Evolutionary conservation across 108 stramenopile species (phyloP), one percentile per base, ranked within the genome.

Genomic region (Skeletonema menzelii): DNA sequence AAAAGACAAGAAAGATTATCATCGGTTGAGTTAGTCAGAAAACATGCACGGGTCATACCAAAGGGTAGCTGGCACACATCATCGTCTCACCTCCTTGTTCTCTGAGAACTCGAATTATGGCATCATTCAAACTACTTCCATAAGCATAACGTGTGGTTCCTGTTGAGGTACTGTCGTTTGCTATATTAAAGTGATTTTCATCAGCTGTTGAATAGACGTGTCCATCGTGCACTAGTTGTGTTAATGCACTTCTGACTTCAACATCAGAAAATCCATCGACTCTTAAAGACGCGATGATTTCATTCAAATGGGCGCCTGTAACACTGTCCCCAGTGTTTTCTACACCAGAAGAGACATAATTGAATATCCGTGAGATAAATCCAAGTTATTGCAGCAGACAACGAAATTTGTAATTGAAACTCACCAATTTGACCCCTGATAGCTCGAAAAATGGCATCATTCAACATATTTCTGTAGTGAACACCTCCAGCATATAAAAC

Each of bases 121-220:
- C 72, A 35, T 79, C 61, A 28, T 79, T 59, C 64, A 79, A n/a
- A 24, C 30, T 56, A 35, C 47, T 62, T 22, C 71, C 70, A 53
- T 53, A 53, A 53, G 20, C 49, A 53, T 22, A 53, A 53, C 20
- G 20, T 10, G 49, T 22, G 22, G 5, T 53, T 24, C 8, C 7
- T 20, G 15, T 20, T 42, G 4, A 11, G 2, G 14, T n/a, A 42
- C 40, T 42, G 3, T 15, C 15, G 40, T 42, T 22, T 24, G 20
- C 49, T 22, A 53, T 20, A 22, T 15, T 22, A 22, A 19, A 91
- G 61, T 88, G 84, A 30, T 86, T 61, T 27, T 95, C 92, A 59
- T 88, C 84, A 49, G 86, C 72, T 0, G 92, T 93, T 5, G 91
- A 87, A 69, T 93, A 95, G 53, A 95, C 83, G 17, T 76, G 57